Evolutionary conservation across 768 basidiomycete genomes (phyloP).

Genomic region (Macrolepiota fuliginosa): DNA sequence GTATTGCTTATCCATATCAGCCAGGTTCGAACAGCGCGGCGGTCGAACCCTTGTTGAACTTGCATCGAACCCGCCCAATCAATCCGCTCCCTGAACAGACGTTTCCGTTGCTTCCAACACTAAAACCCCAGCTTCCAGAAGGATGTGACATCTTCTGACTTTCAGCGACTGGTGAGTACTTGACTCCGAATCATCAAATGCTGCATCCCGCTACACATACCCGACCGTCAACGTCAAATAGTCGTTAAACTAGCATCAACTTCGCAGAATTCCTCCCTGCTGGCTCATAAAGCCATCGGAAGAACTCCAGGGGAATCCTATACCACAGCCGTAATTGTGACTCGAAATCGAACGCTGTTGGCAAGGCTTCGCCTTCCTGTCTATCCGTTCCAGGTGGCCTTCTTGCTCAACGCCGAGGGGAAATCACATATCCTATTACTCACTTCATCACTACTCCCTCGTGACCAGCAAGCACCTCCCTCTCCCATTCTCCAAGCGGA

Average conservation of each 20-base stretch:
- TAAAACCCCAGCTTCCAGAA: conserved; percentile 5
- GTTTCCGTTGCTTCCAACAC: not conserved
- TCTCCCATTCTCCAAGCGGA: no score
- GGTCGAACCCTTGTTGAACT: not conserved
- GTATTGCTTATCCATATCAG: not conserved
- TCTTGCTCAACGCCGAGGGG: not conserved
- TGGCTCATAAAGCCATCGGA: not conserved
- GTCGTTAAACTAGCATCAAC: not conserved
- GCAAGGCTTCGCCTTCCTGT: not conserved
- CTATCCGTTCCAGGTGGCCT: not conserved
- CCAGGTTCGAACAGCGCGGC: not conserved
- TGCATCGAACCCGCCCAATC: not conserved
- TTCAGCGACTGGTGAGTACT: not conserved
- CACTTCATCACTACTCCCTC: no score
- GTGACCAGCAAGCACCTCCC: no score
- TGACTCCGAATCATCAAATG: not conserved
- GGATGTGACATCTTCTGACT: conserved; percentile 1
- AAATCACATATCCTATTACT: not conserved
- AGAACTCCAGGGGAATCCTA: not conserved
- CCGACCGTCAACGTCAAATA: no score
- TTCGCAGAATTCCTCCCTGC: not conserved
- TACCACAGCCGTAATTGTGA: not conserved
- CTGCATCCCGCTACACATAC: not conserved
- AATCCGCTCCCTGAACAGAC: not conserved
- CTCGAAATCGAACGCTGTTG: not conserved